Evolutionary conservation across 495 filamentous ascomycete genomes (phyloP).

Genomic region (Aeminium ludgeri): DNA sequence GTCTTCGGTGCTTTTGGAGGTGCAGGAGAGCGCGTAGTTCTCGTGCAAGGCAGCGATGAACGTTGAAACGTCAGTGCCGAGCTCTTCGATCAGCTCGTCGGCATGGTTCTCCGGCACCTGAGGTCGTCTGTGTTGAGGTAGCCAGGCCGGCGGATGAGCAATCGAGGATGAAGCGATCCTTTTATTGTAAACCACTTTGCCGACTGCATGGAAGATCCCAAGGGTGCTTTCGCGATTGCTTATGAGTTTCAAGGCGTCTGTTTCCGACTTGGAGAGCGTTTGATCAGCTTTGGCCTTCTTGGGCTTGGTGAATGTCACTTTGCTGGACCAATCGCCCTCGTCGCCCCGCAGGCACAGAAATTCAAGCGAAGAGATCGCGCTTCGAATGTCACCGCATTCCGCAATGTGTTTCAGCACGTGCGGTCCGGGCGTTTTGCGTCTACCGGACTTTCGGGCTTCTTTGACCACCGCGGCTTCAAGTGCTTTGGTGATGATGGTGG

Average conservation of each 20-base stretch:
- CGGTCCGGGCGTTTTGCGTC: slow-evolving; percentile 50
- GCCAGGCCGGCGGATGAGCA: slow-evolving; percentile 41
- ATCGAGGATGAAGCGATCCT: slow-evolving; percentile 31
- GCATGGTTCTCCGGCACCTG: slow-evolving; percentile 53
- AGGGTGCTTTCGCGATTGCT: slow-evolving; percentile 73
- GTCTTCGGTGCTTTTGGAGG: slow-evolving; percentile 30
- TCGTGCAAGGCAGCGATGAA: slow-evolving; percentile 90
- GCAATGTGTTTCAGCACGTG: slow-evolving; percentile 56
- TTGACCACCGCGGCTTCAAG: slow-evolving; percentile 63
- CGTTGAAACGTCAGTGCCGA: slow-evolving; percentile 72
- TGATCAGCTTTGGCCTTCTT: slow-evolving; percentile 39
- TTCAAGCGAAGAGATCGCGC: slow-evolving; percentile 73
- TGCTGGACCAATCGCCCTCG: slow-evolving; percentile 47
- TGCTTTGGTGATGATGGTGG: slow-evolving; percentile 71
- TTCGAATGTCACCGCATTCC: slow-evolving; percentile 79
- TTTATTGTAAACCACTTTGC: slow-evolving; percentile 91
- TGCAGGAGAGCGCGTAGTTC: slow-evolving; percentile 75
- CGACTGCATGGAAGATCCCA: slow-evolving; percentile 91
- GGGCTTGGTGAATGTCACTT: slow-evolving; percentile 41
- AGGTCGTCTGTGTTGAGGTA: slow-evolving; percentile 42
- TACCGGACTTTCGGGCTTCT: slow-evolving; percentile 54
- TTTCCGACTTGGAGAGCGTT: slow-evolving; percentile 53
- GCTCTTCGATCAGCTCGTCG: slow-evolving; percentile 67
- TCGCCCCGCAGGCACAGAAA: slow-evolving; percentile 72
- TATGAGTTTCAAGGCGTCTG: slow-evolving; percentile 52